Evolutionary conservation across 139 green algal species (phyloP).

Genomic region (Chlorella sorokiniana): DNA sequence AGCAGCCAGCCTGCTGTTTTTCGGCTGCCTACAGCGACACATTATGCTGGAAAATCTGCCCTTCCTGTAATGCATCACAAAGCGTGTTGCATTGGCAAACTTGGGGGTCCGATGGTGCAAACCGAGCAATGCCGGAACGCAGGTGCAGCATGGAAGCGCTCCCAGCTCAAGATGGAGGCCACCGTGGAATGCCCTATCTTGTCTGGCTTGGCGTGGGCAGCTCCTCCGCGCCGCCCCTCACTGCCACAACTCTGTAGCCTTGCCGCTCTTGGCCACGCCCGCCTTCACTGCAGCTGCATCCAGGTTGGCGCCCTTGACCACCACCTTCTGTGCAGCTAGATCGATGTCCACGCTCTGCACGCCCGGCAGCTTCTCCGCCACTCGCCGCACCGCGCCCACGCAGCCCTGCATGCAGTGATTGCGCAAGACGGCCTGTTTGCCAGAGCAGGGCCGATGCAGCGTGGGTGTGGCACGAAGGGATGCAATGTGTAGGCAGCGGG

Average conservation of each 20-base stretch:
- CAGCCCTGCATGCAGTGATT: constrained; percentile 31
- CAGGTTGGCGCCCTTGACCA: constrained; percentile 8
- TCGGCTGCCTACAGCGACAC: too few relatives aligned
- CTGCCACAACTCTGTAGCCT: constrained; percentile 46
- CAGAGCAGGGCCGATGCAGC: not conserved
- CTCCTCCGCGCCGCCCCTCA: too few relatives aligned
- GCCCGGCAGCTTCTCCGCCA: constrained; percentile 39
- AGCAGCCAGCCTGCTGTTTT: too few relatives aligned
- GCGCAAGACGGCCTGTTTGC: not conserved
- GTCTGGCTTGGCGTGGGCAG: too few relatives aligned
- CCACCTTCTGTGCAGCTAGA: constrained; percentile 37
- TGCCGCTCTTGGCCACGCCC: constrained; percentile 47
- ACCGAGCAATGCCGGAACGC: too few relatives aligned
- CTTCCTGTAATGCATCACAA: too few relatives aligned
- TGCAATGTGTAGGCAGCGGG: not conserved
- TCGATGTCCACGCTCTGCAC: constrained; percentile 44
- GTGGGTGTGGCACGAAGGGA: not conserved
- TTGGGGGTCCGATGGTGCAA: too few relatives aligned
- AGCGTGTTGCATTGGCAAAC: too few relatives aligned
- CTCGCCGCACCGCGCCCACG: constrained; percentile 39
- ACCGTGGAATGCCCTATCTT: too few relatives aligned
- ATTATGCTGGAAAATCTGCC: too few relatives aligned
- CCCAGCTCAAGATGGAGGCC: too few relatives aligned
- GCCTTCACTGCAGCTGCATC: constrained; percentile 31
- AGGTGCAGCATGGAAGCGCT: too few relatives aligned